phyloP scores from a whole-genome alignment of 2,329 filamentous ascomycete species.

The Sphaerulina musiva region DNA sequence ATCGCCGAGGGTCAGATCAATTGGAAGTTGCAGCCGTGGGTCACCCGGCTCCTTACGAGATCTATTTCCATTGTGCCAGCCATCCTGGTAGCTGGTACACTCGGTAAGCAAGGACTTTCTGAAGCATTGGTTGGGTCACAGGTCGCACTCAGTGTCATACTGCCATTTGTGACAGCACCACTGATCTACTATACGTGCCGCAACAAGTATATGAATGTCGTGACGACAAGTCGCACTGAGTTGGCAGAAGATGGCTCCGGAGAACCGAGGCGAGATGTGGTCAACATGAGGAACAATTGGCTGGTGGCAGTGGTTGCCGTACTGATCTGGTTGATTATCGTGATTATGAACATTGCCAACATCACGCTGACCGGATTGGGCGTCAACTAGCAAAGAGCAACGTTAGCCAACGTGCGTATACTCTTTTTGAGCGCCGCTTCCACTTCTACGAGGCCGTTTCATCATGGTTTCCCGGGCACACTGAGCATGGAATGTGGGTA shows the following conservation, averaged over 20 bases:
- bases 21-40: constrained; percentile 69
- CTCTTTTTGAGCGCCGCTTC: no score
- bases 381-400: constrained; percentile 14
- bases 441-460: no score
- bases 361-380: constrained; percentile 60
- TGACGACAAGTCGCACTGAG: constrained; percentile 8
- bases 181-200: constrained; percentile 80
- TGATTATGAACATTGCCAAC: constrained; percentile 71
- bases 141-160: constrained; percentile 68
- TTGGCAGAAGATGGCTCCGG: background rate
- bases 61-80: constrained; percentile 73
- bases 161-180: constrained; percentile 77
- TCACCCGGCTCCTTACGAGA: constrained; percentile 69
- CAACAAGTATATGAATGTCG: constrained; percentile 71
- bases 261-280: constrained; percentile 7
- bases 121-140: constrained; percentile 69
- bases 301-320: constrained; percentile 53
- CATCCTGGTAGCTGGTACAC: constrained; percentile 74
- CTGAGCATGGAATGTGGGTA: no score
- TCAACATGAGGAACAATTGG: constrained; percentile 68
- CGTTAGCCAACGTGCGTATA: no score
- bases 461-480: no score
- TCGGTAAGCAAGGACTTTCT: constrained; percentile 64
- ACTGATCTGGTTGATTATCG: constrained; percentile 66
- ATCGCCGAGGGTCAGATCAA: constrained; percentile 74